Percentiles rank a stretch among this genome's conserved stretches.
These are phyloP conservation scores for Lasiosphaeria miniovina DNA, from an alignment of 495 filamentous ascomycete species.

Conservation along the genomic window DNA sequence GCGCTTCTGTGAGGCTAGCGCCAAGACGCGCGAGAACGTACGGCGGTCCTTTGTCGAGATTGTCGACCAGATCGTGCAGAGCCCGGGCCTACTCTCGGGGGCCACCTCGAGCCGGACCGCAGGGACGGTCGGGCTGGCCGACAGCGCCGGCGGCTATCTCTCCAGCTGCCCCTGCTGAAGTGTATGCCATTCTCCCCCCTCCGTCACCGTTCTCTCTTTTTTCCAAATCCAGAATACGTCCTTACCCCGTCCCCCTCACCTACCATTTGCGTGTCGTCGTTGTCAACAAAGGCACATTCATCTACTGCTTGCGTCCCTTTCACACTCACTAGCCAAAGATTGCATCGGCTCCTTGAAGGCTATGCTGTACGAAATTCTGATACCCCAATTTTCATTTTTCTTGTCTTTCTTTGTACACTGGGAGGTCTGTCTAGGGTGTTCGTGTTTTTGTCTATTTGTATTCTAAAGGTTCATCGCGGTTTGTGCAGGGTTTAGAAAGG, in stretches of 20 bases:
- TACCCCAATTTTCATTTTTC: conserved; percentile 11
- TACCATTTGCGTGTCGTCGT: no score
- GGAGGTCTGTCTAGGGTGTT: not conserved
- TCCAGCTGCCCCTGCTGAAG: conserved; percentile 24
- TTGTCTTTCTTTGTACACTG: not conserved
- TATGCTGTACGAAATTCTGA: conserved; percentile 10
- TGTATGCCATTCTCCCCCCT: no score
- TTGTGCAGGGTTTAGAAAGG: not conserved
- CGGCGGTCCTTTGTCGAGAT: conserved; percentile 53
- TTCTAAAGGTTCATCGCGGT: not conserved
- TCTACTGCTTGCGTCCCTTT: not conserved
- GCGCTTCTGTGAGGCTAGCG: conserved; percentile 54
- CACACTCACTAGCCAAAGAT: not conserved
- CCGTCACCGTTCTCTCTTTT: no score
- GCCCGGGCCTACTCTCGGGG: conserved; percentile 39
- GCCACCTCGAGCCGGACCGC: conserved; percentile 18
- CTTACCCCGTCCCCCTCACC: no score
- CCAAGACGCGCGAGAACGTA: conserved; percentile 54
- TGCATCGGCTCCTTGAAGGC: not conserved
- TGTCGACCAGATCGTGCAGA: conserved; percentile 51
- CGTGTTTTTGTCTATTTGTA: conserved; percentile 12
- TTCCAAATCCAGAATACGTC: no score
- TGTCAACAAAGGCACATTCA: no score
- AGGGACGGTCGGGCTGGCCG: conserved; percentile 16
- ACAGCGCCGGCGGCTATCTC: conserved; percentile 6